Evolutionary conservation across 2,329 filamentous ascomycete genomes (phyloP), one percentile per base, ranked within the genome.

Genomic region (Aspergillus terreus): DNA sequence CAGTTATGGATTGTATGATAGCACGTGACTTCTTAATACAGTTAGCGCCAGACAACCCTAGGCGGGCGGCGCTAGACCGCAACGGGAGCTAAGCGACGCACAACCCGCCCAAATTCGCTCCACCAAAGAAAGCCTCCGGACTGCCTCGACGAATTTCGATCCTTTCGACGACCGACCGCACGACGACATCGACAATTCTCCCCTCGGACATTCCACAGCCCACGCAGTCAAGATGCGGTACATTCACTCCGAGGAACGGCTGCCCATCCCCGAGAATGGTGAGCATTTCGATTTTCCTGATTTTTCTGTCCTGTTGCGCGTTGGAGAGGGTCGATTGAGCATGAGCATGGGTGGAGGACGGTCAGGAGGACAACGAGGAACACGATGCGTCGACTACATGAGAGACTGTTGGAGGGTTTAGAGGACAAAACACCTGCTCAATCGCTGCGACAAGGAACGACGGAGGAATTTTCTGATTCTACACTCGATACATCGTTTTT

Each of bases 181-280:
- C 63, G 60, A 64, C 62, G 66, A 70, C 66, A 66, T 66, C 68
- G 66, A 70, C 69, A 68, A 69, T 64, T 62, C 63, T 61, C 62
- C 63, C 69, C 65, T 70, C 71, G 69, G 68, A 70, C 68, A 69
- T 59, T 60, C 64, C 63, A 67, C 64, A 68, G 65, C 63, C 65
- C 63, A 69, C 65, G 64, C 71, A 71, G 71, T 81, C 88, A 96
- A 89, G 81, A 97, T 97, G 94, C 95, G 89, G 84, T 97, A 96
- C 90, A 96, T 99, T 82, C 91, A 96, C 85, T 95, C 90, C 75
- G 84, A 92, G 82, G 92, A 99, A 86, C 83, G 84, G 80, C 84
- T 99, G 81, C 84, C 86, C 73, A 90, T 99, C 80, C 94, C 95
- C 73, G 90, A 96, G 78, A 90, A 92, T 83, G 91, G 91, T 96